Evolutionary conservation across 202 grass and related monocot genomes (phyloP).

Genomic region (Hordeum pubiflorum): DNA sequence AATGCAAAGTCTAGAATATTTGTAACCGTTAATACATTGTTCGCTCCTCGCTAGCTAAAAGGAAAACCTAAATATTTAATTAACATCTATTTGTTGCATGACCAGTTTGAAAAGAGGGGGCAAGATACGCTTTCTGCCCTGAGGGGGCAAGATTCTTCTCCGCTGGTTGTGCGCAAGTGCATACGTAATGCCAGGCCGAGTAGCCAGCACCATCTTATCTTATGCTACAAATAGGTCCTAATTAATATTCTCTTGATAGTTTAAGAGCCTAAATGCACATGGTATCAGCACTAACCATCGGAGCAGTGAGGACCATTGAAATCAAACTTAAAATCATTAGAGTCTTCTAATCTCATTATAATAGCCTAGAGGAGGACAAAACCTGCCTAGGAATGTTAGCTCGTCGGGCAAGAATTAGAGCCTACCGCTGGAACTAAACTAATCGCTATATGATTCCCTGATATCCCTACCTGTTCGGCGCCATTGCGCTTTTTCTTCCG

Average conservation of each 20-base stretch:
- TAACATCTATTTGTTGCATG: not conserved
- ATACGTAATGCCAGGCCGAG: conserved; percentile 24
- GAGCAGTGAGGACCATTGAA: conserved; percentile 28
- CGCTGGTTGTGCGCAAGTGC: conserved; percentile 20
- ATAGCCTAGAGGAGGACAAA: conserved; percentile 39
- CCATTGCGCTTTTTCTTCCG: conserved; percentile 4
- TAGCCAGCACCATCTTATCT: conserved; percentile 13
- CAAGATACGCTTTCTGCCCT: conserved; percentile 1
- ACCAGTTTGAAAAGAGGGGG: not conserved
- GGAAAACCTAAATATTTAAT: not conserved
- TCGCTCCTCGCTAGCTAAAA: not conserved
- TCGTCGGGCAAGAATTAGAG: conserved; percentile 13
- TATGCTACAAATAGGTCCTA: conserved; percentile 17
- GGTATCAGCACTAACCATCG: conserved; percentile 33
- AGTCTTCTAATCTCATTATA: conserved; percentile 36
- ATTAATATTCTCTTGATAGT: conserved; percentile 29
- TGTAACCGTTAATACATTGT: not conserved
- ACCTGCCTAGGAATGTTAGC: conserved; percentile 30
- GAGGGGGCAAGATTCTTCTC: conserved; percentile 36
- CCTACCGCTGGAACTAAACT: conserved; percentile 8
- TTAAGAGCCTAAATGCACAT: conserved; percentile 10
- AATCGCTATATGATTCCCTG: conserved; percentile 12
- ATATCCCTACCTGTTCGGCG: not conserved
- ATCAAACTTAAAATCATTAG: conserved; percentile 39
- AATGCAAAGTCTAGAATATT: not conserved